phyloP scores from a whole-genome alignment of 2,329 filamentous ascomycete genomes.

The Arthroderma uncinatum region DNA sequence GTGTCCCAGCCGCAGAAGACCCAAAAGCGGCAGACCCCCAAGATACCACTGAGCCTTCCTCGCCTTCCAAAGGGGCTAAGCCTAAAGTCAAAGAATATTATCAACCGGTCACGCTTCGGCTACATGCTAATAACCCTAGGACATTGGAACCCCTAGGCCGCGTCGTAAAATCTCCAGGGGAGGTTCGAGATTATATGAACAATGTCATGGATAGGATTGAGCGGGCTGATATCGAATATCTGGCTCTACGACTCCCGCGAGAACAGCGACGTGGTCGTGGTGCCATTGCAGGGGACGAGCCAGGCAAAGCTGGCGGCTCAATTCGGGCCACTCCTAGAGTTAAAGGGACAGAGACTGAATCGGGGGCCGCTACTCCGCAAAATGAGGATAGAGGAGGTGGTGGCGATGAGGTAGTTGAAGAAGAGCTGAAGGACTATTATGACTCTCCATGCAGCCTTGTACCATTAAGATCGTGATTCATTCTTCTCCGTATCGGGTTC shows the following conservation, averaged over 20 bases:
- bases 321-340: background rate
- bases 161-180: slow-evolving; percentile 44
- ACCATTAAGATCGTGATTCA: slow-evolving; percentile 15
- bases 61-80: slow-evolving; percentile 12
- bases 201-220: slow-evolving; percentile 47
- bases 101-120: slow-evolving; percentile 46
- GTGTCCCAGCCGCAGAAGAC: slow-evolving; percentile 20
- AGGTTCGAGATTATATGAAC: slow-evolving; percentile 46
- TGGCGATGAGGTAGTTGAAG: slow-evolving; percentile 24
- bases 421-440: slow-evolving; percentile 33
- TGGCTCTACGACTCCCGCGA: slow-evolving; percentile 45
- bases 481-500: background rate
- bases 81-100: slow-evolving; percentile 36
- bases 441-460: slow-evolving; percentile 28
- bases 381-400: slow-evolving; percentile 12
- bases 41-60: slow-evolving; percentile 6
- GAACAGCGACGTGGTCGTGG: slow-evolving; percentile 20
- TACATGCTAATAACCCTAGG: slow-evolving; percentile 42
- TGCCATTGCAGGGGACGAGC: slow-evolving; percentile 19
- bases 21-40: slow-evolving; percentile 8
- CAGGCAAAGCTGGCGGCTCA: slow-evolving; percentile 9
- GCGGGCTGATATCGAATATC: slow-evolving; percentile 44
- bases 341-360: background rate
- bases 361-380: background rate
- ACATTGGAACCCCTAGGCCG: slow-evolving; percentile 45